Conservation (phyloP, 495 filamentous ascomycete species). For the Mycothermus thermophilus region DNA sequence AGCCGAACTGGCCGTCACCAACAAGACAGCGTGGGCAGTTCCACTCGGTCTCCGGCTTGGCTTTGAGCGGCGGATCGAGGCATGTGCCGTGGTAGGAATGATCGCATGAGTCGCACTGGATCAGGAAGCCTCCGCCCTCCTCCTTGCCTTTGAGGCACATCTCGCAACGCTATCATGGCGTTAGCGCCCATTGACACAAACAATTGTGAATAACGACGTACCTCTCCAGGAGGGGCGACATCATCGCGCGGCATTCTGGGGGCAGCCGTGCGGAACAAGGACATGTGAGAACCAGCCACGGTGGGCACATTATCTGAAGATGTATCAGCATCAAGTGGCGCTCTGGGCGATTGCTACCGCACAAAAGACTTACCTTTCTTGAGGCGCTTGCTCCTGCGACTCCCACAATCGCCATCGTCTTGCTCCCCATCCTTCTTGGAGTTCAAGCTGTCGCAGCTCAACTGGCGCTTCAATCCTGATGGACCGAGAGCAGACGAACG, state of each 20-base stretch:
- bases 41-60: conserved; percentile 78
- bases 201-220: conserved; percentile 24
- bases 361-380: conserved; percentile 70
- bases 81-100: conserved; percentile 77
- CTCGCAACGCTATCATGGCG: conserved; percentile 57
- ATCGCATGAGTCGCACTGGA: conserved; percentile 94
- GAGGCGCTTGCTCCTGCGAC: conserved; percentile 78
- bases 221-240: conserved; percentile 58
- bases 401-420: conserved; percentile 56
- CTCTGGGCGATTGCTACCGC: no score
- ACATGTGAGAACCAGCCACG: conserved; percentile 94
- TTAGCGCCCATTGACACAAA: conserved; percentile 8
- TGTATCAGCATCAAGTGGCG: conserved; percentile 24
- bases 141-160: conserved; percentile 66
- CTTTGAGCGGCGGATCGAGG: conserved; percentile 73
- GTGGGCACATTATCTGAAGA: conserved; percentile 66
- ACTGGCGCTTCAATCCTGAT: conserved; percentile 61
- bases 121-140: conserved; percentile 45
- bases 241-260: conserved; percentile 58
- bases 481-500: conserved; percentile 37
- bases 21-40: conserved; percentile 93
- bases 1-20: conserved; percentile 92
- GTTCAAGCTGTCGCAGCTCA: conserved; percentile 58
- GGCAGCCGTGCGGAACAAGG: conserved; percentile 67
- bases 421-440: conserved; percentile 46